Evolutionary conservation across 2,329 filamentous ascomycete species (phyloP).

Genomic region (Penicillium sp.): DNA sequence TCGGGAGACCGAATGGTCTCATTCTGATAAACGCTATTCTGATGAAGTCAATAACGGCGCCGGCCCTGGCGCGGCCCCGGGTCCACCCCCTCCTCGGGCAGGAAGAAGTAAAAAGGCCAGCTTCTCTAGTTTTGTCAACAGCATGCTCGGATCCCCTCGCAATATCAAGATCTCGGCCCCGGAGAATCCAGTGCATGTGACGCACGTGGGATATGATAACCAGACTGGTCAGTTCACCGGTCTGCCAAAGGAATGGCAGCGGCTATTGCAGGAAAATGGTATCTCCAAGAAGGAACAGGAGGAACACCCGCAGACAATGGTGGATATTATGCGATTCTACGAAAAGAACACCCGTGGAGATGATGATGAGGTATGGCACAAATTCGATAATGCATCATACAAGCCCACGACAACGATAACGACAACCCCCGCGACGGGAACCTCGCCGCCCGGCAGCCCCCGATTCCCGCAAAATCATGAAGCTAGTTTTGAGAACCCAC

Average conservation of each 20-base stretch:
- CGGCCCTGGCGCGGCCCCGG: constrained; percentile 51
- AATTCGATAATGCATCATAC: constrained; percentile 86
- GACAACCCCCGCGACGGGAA: constrained; percentile 29
- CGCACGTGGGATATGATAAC: constrained; percentile 96
- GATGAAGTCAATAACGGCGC: constrained; percentile 66
- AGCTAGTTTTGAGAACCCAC: constrained; percentile 96
- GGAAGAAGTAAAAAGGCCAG: constrained; percentile 79
- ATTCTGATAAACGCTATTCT: constrained; percentile 72
- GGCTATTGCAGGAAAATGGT: constrained; percentile 89
- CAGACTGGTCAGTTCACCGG: constrained; percentile 95
- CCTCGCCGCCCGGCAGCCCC: constrained; percentile 80
- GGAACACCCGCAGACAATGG: constrained; percentile 92
- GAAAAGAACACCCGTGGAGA: constrained; percentile 85
- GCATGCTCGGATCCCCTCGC: constrained; percentile 79
- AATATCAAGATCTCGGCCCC: constrained; percentile 90
- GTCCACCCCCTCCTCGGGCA: constrained; percentile 61
- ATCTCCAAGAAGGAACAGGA: constrained; percentile 95
- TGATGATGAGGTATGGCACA: constrained; percentile 90
- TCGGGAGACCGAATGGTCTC: constrained; percentile 52
- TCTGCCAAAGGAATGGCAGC: constrained; percentile 96
- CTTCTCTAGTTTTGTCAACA: constrained; percentile 86
- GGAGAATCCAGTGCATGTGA: constrained; percentile 96
- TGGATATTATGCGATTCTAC: constrained; percentile 95
- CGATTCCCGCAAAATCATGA: constrained; percentile 87
- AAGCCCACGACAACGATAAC: constrained; percentile 3